phyloP scores from a whole-genome alignment of 306 rosid genomes.

The Mimosa pudica region DNA sequence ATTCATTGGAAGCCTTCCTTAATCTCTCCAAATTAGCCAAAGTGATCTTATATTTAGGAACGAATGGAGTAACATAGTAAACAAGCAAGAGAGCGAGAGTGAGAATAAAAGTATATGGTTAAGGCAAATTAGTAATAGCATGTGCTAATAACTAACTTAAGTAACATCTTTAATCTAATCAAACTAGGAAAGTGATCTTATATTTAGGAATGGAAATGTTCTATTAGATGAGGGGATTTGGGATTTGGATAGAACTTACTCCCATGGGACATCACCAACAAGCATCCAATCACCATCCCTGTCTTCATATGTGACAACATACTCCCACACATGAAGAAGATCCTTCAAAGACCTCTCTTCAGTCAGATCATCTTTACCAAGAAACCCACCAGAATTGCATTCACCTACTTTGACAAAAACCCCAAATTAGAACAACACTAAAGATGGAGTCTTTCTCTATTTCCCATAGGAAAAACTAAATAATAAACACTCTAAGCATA shows the following conservation, averaged over 20 bases:
- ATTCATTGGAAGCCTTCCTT: too few species aligned
- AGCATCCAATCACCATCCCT: slow-evolving; percentile 99
- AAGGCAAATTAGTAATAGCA: too few species aligned
- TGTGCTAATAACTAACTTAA: too few species aligned
- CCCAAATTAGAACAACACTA: slow-evolving; percentile 8
- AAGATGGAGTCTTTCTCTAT: slow-evolving; percentile 13
- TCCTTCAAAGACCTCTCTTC: slow-evolving; percentile 69
- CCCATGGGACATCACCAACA: slow-evolving; percentile 98
- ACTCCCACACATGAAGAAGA: slow-evolving; percentile 76
- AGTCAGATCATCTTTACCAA: slow-evolving; percentile 62
- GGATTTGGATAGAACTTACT: slow-evolving; percentile 53
- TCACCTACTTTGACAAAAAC: slow-evolving; percentile 56
- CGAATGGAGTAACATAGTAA: too few species aligned
- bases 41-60: too few species aligned
- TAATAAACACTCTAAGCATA: not conserved
- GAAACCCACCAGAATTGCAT: slow-evolving; percentile 49
- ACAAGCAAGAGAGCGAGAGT: too few species aligned
- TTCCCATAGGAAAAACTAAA: not conserved
- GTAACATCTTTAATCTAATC: too few species aligned
- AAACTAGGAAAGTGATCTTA: too few species aligned
- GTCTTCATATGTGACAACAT: slow-evolving; percentile 91
- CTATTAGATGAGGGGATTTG: too few species aligned
- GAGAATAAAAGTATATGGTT: too few species aligned
- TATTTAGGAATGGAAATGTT: too few species aligned
- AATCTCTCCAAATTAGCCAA: too few species aligned